A percentile compares a stretch with the other conserved stretches of the same genome.
These are phyloP conservation scores for Neopestalotiopsis clavispora DNA, from an alignment of 2,329 filamentous ascomycete species.

Conservation along the genomic window DNA sequence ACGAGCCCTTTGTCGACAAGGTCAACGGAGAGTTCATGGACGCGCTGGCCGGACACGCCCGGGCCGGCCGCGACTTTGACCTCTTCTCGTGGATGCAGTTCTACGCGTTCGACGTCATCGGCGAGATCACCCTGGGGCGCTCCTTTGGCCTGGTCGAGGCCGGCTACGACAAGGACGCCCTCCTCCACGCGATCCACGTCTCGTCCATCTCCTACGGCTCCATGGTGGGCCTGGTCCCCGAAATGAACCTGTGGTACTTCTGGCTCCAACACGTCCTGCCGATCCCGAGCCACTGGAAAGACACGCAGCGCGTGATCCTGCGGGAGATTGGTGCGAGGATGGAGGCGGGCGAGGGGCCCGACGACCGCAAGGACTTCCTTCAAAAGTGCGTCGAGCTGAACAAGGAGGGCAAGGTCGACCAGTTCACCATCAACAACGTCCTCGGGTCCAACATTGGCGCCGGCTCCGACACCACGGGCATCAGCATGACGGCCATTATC, in stretches of 20 bases:
- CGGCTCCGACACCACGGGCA: constrained; percentile 42
- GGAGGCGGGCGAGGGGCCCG: constrained; percentile 25
- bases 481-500: constrained; percentile 34
- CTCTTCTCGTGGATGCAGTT: constrained; percentile 22
- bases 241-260: constrained; percentile 21
- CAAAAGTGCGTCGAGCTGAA: constrained; percentile 31
- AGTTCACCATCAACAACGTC: constrained; percentile 25
- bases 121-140: constrained; percentile 24
- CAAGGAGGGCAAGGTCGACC: constrained; percentile 34
- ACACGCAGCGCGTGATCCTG: neutral
- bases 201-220: constrained; percentile 25
- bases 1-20: constrained; percentile 40
- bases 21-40: constrained; percentile 33
- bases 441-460: constrained; percentile 36
- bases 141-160: constrained; percentile 31
- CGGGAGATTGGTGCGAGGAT: constrained; percentile 16
- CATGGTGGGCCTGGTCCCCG: constrained; percentile 28
- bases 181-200: constrained; percentile 5
- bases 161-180: constrained; percentile 26
- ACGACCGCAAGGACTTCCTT: constrained; percentile 20
- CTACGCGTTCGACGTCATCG: constrained; percentile 33
- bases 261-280: constrained; percentile 16
- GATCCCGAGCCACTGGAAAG: constrained; percentile 3
- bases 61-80: constrained; percentile 29
- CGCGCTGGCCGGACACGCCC: constrained; percentile 32